Evolutionary conservation across 2,329 filamentous ascomycete genomes (phyloP).

Genomic region (Aphanoascus verrucosus): DNA sequence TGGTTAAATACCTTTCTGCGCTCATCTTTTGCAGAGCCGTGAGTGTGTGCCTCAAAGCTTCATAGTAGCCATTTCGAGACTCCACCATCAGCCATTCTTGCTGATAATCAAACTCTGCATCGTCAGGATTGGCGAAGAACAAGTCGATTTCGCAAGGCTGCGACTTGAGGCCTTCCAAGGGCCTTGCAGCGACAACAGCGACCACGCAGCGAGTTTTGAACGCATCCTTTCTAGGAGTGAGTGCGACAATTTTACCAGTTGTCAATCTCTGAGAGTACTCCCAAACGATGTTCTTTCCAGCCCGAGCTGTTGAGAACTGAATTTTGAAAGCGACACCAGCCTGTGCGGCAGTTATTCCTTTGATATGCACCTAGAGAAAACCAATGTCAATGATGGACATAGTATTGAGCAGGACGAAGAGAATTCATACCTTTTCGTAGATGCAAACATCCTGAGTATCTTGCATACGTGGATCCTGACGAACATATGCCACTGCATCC

Average conservation of each 20-base stretch:
- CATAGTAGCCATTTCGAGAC: slow-evolving; percentile 61
- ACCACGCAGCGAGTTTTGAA: slow-evolving; percentile 58
- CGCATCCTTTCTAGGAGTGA: slow-evolving; percentile 45
- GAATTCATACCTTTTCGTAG: slow-evolving; percentile 53
- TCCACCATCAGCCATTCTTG: slow-evolving; percentile 70
- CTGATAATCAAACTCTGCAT: slow-evolving; percentile 58
- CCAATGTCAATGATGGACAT: not conserved
- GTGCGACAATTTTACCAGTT: slow-evolving; percentile 44
- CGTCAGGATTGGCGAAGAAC: slow-evolving; percentile 52
- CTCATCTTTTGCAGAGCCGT: slow-evolving; percentile 57
- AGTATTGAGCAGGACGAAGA: not conserved
- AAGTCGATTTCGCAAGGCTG: slow-evolving; percentile 65
- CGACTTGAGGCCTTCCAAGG: slow-evolving; percentile 50
- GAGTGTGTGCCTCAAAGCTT: slow-evolving; percentile 63
- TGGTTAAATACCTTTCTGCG: slow-evolving; percentile 37
- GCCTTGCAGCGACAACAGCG: slow-evolving; percentile 61
- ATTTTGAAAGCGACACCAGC: slow-evolving; percentile 56
- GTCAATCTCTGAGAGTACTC: slow-evolving; percentile 49
- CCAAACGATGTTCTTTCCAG: slow-evolving; percentile 59
- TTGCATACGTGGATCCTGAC: slow-evolving; percentile 41
- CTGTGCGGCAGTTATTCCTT: slow-evolving; percentile 52
- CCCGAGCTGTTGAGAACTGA: slow-evolving; percentile 57
- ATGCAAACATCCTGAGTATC: slow-evolving; percentile 52
- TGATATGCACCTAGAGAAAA: slow-evolving; percentile 50
- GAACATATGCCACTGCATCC: slow-evolving; percentile 51